These are phyloP conservation scores for Phytophthora palmivora DNA, from an alignment of 352 stramenopile genomes.

Conservation along the genomic window DNA sequence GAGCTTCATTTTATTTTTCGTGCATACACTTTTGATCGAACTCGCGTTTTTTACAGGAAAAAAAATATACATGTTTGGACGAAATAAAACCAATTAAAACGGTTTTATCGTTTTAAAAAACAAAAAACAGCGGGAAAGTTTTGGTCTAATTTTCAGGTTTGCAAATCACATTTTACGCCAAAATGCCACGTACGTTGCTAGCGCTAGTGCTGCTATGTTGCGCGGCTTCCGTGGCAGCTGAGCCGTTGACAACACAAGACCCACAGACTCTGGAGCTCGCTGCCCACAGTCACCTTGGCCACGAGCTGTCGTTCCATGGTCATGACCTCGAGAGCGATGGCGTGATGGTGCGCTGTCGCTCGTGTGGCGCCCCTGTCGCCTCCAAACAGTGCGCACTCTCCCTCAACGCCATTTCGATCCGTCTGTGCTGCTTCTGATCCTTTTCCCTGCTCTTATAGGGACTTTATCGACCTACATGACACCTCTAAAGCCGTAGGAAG, in stretches of 20 bases:
- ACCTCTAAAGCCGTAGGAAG: conserved; percentile 75
- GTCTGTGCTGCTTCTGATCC: conserved; percentile 8
- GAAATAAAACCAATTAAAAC: too few species aligned
- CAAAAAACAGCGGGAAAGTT: too few species aligned
- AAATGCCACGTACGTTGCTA: conserved; percentile 39
- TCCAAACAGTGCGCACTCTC: conserved; percentile 56
- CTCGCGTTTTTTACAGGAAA: too few species aligned
- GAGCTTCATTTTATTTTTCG: too few species aligned
- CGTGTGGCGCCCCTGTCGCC: conserved; percentile 75
- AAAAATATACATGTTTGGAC: too few species aligned
- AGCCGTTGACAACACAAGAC: conserved; percentile 18
- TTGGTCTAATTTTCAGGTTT: too few species aligned
- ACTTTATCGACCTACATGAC: conserved; percentile 76
- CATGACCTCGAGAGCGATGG: conserved; percentile 39
- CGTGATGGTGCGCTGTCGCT: conserved; percentile 74
- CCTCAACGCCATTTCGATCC: neutral
- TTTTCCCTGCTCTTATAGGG: conserved; percentile 42
- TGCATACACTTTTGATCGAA: too few species aligned
- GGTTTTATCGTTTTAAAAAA: too few species aligned
- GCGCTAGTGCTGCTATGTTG: conserved; percentile 16
- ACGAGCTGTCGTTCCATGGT: conserved; percentile 18
- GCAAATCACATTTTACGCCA: conserved; percentile 23
- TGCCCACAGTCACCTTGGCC: conserved; percentile 21
- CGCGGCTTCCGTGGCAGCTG: conserved; percentile 6
- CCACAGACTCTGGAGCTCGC: conserved; percentile 6